Base-by-base conservation (phyloP, 768 basidiomycete genomes). In the Naganishia onofrii region DNA sequence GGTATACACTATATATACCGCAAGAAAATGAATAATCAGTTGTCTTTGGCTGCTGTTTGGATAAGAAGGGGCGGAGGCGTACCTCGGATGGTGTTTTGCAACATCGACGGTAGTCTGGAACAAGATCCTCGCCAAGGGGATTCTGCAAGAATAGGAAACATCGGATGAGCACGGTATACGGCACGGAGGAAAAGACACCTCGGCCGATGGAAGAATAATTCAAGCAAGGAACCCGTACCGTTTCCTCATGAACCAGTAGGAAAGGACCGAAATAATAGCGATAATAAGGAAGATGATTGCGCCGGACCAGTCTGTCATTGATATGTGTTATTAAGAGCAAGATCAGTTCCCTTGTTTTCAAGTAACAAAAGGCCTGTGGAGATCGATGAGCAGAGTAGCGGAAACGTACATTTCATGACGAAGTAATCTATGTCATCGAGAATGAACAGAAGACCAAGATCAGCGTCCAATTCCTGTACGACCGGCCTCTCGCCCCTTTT, bases 211-310 rank as follows among this genome's bases (percentile, higher is more conserved):
- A 42, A 36, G 46, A 32, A 17, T 17, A 29, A 42, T 10, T 8
- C 9, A 17, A 42, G 42, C 2, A 42, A 15, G 0, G 8, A 17
- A 44, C n/a, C n/a, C 79, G 57, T 42, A 79, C 80, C 90, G 55
- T 68, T 78, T 78, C 31, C 81, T 70, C 80, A 82, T 81, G 46
- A 77, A 71, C 73, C 84, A 90, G 82, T 92, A 92, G 31, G 88
- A 85, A 17, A 92, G 76, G 9, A 92, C 78, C 0, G 90, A 91
- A 66, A 93, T 78, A 32, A 92, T 71, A 0, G 91, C 89, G 69
- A 93, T 88, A 68, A 92, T 80, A 13, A 90, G 89, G 83, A 91
- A 91, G 70, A 92, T 88, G 74, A 92, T 89, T 2, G 91, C 91
- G 10, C 89, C 90, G 57, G 89, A 89, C 90, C 76, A 72, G 71